Evolutionary conservation across 2,329 filamentous ascomycete genomes (phyloP).

Genomic region (Paracamarosporium sp.): DNA sequence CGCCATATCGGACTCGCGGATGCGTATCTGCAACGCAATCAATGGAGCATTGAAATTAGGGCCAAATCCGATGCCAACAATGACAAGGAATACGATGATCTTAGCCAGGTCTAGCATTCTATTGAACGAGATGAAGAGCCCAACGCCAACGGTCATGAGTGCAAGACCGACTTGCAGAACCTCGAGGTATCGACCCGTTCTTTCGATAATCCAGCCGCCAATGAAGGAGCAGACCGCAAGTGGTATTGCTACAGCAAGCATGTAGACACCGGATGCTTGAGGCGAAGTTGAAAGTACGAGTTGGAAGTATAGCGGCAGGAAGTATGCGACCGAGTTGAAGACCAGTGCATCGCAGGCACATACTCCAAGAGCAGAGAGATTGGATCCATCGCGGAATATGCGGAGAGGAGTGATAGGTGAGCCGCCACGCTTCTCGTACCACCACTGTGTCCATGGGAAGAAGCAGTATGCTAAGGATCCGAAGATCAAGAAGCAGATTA

Average conservation of each 20-base stretch:
- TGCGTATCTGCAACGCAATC: constrained; percentile 63
- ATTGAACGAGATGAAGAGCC: constrained; percentile 36
- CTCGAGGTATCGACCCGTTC: constrained; percentile 50
- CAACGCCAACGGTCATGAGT: constrained; percentile 43
- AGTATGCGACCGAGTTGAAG: constrained; percentile 73
- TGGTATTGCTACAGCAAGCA: constrained; percentile 63
- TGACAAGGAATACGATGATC: constrained; percentile 57
- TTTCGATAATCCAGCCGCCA: constrained; percentile 56
- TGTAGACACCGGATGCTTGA: constrained; percentile 63
- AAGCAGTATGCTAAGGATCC: constrained; percentile 52
- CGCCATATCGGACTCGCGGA: constrained; percentile 60
- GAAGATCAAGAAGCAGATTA: constrained; percentile 60
- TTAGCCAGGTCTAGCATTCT: constrained; percentile 19
- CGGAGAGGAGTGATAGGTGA: constrained; percentile 73
- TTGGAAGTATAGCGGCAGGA: constrained; percentile 78
- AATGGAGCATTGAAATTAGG: constrained; percentile 63
- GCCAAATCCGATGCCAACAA: constrained; percentile 60
- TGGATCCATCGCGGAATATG: constrained; percentile 65
- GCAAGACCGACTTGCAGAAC: constrained; percentile 40
- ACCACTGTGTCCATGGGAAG: constrained; percentile 68
- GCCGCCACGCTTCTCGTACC: constrained; percentile 65
- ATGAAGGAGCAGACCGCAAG: constrained; percentile 56
- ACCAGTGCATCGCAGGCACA: constrained; percentile 60
- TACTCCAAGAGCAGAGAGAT: constrained; percentile 61
- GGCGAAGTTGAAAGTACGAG: constrained; percentile 67